A percentile compares a stretch with the other conserved stretches of the same genome.
phyloP scores from a whole-genome alignment of 2,329 filamentous ascomycete genomes.

The Cercospora sojina region DNA sequence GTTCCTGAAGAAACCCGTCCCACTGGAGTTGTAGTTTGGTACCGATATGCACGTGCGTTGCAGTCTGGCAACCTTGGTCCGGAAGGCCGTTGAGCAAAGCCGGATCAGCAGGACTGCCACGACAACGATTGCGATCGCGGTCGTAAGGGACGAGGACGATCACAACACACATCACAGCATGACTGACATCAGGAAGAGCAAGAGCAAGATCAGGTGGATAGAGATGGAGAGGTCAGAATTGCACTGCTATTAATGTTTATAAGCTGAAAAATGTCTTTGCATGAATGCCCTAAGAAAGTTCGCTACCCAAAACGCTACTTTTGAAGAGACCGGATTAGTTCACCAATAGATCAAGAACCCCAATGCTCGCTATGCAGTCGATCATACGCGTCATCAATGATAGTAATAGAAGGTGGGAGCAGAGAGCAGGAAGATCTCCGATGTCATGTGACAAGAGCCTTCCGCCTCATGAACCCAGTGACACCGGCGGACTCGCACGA shows the following conservation, averaged over 20 bases:
- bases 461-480: neutral
- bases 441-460: neutral
- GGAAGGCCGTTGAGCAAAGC: neutral
- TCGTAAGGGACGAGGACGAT: neutral
- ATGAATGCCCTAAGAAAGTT: neutral
- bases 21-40: neutral
- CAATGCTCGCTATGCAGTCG: constrained; percentile 2
- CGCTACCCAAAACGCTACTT: neutral
- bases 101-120: neutral
- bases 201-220: neutral
- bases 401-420: neutral
- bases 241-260: neutral
- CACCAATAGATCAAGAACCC: neutral
- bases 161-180: neutral
- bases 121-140: neutral
- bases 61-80: neutral
- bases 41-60: neutral
- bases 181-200: neutral
- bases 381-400: neutral
- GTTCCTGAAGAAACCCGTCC: neutral
- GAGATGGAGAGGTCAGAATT: neutral
- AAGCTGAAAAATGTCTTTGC: neutral
- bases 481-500: neutral
- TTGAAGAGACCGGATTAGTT: neutral
- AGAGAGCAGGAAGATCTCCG: neutral